phyloP scores from a whole-genome alignment of 2,329 filamentous ascomycete genomes.

The Exophiala mesophila region DNA sequence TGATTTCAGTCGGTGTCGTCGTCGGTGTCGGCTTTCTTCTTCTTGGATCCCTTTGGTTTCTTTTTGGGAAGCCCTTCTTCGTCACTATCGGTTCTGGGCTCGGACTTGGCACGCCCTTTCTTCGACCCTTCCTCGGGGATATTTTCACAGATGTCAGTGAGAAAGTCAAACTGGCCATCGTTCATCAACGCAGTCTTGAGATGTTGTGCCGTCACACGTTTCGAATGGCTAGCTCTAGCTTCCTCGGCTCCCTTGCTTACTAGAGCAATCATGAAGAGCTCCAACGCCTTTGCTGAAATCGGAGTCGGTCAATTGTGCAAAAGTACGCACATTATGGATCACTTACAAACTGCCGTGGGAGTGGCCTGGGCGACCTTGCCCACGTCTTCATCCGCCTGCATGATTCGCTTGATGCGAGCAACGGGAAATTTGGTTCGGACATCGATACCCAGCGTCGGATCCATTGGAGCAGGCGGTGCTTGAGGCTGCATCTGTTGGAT shows the following conservation, averaged over 20 bases:
- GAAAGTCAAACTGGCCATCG: constrained; percentile 90
- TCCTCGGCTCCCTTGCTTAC: constrained; percentile 84
- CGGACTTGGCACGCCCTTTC: constrained; percentile 23
- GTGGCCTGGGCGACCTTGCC: constrained; percentile 98
- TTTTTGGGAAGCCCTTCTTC: constrained; percentile 22
- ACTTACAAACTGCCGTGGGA: constrained; percentile 78
- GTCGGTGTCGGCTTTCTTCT: constrained; percentile 20
- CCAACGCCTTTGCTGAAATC: constrained; percentile 73
- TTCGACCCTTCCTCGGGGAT: constrained; percentile 55
- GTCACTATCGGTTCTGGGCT: constrained; percentile 24
- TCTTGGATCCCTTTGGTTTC: constrained; percentile 20
- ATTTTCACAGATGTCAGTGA: constrained; percentile 83
- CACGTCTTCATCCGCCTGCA: constrained; percentile 98
- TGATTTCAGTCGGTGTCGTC: constrained; percentile 18
- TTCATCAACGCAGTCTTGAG: constrained; percentile 84
- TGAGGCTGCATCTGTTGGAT: constrained; percentile 4
- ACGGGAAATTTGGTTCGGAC: constrained; percentile 96
- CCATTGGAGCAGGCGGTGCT: constrained; percentile 10
- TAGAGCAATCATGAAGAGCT: constrained; percentile 95
- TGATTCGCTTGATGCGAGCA: constrained; percentile 95
- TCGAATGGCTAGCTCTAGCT: constrained; percentile 65
- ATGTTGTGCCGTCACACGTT: constrained; percentile 84
- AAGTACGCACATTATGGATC: no score
- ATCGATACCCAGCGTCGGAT: constrained; percentile 54
- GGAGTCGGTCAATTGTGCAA: constrained; percentile 24